phyloP scores from a whole-genome alignment of 805 yeast genomes.

The Metschnikowia kunwiensis region DNA sequence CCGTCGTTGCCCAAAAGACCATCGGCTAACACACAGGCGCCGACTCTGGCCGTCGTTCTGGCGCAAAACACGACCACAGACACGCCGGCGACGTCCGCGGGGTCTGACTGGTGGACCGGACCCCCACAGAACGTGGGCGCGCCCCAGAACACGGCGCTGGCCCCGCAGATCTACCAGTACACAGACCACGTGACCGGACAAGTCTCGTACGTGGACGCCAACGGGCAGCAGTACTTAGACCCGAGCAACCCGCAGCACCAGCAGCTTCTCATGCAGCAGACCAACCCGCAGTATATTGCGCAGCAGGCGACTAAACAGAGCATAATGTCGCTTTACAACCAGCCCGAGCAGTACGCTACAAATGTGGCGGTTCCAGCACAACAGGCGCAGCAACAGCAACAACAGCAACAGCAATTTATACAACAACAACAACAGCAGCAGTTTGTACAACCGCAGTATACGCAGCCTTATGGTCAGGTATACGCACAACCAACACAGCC shows the following conservation, averaged over 20 bases:
- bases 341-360: constrained; percentile 39
- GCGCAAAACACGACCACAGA: no score
- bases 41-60: no score
- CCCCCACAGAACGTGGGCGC: constrained; percentile 2
- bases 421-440: background rate
- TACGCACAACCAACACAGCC: no score
- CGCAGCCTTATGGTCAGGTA: no score
- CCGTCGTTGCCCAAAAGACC: constrained; percentile 49
- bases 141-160: constrained; percentile 1
- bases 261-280: constrained; percentile 34
- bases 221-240: constrained; percentile 51
- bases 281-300: constrained; percentile 24
- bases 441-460: no score
- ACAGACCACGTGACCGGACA: constrained; percentile 71
- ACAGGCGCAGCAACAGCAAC: constrained; percentile 21
- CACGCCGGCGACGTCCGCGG: constrained; percentile 22
- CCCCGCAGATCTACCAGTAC: constrained; percentile 59
- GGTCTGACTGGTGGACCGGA: constrained; percentile 34
- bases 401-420: background rate
- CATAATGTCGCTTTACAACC: constrained; percentile 34
- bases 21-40: constrained; percentile 9
- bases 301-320: constrained; percentile 39
- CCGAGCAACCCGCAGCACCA: constrained; percentile 28
- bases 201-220: constrained; percentile 62
- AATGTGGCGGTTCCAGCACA: constrained; percentile 48